Evolutionary conservation across 768 basidiomycete species (phyloP), one percentile per base, ranked within the genome.

Genomic region (Coprinopsis strossmayeri): DNA sequence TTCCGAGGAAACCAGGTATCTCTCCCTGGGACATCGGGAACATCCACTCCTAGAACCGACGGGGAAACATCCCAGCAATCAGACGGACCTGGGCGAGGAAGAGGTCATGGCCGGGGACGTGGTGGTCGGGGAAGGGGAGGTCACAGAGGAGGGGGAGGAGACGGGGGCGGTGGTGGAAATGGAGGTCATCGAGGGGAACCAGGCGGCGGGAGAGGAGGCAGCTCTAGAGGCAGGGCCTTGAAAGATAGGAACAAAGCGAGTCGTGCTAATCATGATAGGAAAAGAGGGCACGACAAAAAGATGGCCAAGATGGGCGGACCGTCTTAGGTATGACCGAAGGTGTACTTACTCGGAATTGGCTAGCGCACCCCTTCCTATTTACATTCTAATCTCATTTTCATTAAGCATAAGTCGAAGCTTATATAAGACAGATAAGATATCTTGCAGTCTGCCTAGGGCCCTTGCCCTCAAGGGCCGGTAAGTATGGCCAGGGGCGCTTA

Each of bases 231-330:
- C 47, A 73, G 84, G 37, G 79, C 87, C 1, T 79, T 76, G 70
- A 90, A 87, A 59, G 84, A 86, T 55, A 87, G 80, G 62, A 79
- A 85, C 57, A 90, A 85, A 64, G 79, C 86, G 12, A 83, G 81
- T 45, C 69, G 77, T 41, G 81, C 64, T 2, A 92, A 91, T 57
- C 82, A 81, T 58, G 74, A 82, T 52, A 73, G 91, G 26, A 91
- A 87, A 63, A 69, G 87, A 45, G 93, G 90, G 0, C 87, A 90
- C 58, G 93, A 93, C 63, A 87, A 82, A 66, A 96, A 96, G 70
- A 82, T 94, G 87, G 74, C 78, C 9, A 76, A 71, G 50, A 78
- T 70, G 48, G 87, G 79, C 12, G 64, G 49, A 12, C 49, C 49
- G 7, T 50, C 49, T 15, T 50, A 45, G 24, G 5, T 1, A 2